These are phyloP conservation scores for Nicotiana rustica DNA, from an alignment of 305 asterid genomes.

Conservation along the genomic window DNA sequence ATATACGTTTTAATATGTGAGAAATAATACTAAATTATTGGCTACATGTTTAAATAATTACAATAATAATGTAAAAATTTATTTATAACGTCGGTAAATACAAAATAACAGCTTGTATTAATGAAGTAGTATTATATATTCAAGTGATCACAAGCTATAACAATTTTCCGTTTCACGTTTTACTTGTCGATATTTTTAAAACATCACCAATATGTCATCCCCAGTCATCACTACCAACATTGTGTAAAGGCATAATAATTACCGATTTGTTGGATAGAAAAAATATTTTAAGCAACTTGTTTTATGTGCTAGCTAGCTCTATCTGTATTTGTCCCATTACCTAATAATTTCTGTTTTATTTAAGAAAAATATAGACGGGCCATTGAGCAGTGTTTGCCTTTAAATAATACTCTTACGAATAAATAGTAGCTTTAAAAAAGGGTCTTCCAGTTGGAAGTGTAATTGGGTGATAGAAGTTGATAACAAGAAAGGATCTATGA, in stretches of 20 bases:
- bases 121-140: background rate
- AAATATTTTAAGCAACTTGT: background rate
- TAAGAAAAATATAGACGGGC: background rate
- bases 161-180: background rate
- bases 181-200: background rate
- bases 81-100: too few species aligned
- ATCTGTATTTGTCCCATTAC: background rate
- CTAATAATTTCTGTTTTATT: background rate
- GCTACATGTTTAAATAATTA: too few species aligned
- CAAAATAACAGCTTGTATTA: background rate
- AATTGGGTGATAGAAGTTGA: background rate
- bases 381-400: background rate
- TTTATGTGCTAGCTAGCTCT: background rate
- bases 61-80: too few species aligned
- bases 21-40: too few species aligned
- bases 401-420: background rate
- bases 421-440: background rate
- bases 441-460: too few species aligned
- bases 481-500: constrained; percentile 15
- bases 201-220: constrained; percentile 28
- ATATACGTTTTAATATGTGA: background rate
- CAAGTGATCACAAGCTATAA: background rate
- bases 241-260: background rate
- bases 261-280: background rate
- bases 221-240: too few species aligned